Evolutionary conservation across 1,284 basidiomycete species (phyloP).

Genomic region (Ganoderma multipileum): DNA sequence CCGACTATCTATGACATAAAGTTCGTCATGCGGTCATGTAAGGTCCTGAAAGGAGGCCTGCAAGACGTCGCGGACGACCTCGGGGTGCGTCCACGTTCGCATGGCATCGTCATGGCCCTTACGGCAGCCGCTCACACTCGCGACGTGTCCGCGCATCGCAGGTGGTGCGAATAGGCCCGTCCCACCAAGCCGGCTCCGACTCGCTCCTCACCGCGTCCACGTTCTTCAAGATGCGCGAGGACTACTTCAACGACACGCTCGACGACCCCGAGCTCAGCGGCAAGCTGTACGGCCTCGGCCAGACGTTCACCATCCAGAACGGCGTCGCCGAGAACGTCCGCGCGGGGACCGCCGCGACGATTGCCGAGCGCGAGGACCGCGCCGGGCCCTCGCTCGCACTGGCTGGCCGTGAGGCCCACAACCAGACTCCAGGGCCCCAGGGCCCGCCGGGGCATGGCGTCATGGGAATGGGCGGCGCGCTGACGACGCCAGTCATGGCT

Average conservation of each 20-base stretch:
- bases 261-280: conserved; percentile 82
- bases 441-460: conserved; percentile 42
- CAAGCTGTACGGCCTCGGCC: conserved; percentile 80
- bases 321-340: conserved; percentile 69
- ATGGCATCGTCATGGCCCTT: conserved; percentile 22
- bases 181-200: conserved; percentile 97
- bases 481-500: conserved; percentile 50
- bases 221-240: conserved; percentile 95
- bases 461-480: conserved; percentile 50
- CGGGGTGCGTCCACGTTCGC: conserved; percentile 56
- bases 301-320: conserved; percentile 71
- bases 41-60: conserved; percentile 91
- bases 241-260: conserved; percentile 89
- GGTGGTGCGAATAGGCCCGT: conserved; percentile 90
- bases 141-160: conserved; percentile 38
- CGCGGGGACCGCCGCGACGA: conserved; percentile 65
- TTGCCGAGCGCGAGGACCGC: conserved; percentile 80
- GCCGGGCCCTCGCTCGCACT: conserved; percentile 34
- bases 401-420: conserved; percentile 57
- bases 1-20: conserved; percentile 98
- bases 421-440: conserved; percentile 53
- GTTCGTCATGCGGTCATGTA: conserved; percentile 91
- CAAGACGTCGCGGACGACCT: conserved; percentile 97
- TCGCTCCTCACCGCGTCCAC: conserved; percentile 91
- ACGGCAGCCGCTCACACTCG: conserved; percentile 2